phyloP scores from a whole-genome alignment of 495 filamentous ascomycete species.

The Elaphomyces granulatus region DNA sequence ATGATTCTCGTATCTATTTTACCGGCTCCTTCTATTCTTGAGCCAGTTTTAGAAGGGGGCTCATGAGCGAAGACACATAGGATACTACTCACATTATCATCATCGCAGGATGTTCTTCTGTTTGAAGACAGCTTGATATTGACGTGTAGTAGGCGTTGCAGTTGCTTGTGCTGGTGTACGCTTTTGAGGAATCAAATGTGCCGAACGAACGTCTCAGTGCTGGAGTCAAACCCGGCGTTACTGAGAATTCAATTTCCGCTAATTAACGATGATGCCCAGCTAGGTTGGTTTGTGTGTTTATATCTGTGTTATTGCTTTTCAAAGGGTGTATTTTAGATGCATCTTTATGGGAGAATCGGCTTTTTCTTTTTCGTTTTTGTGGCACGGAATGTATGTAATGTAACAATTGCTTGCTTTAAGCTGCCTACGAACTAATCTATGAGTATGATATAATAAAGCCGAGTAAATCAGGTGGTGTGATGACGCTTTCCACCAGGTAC shows the following conservation, averaged over 20 bases:
- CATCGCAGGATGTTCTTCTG: background rate
- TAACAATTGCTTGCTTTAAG: too few relatives aligned
- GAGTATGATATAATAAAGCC: too few relatives aligned
- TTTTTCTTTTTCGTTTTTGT: too few relatives aligned
- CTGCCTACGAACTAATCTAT: too few relatives aligned
- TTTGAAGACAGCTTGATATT: background rate
- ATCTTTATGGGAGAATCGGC: background rate
- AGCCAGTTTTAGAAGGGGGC: background rate
- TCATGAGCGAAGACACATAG: background rate
- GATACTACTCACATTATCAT: background rate
- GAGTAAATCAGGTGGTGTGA: too few relatives aligned
- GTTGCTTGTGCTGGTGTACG: background rate
- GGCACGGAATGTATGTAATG: too few relatives aligned
- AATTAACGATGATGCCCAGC: background rate
- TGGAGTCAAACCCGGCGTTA: background rate
- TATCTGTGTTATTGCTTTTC: background rate
- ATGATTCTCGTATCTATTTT: conserved; percentile 2
- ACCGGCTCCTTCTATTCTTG: background rate
- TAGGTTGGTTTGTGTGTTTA: background rate
- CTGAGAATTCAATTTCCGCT: background rate
- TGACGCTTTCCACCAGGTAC: too few relatives aligned
- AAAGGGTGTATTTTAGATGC: background rate
- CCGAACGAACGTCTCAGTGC: background rate
- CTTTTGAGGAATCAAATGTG: background rate
- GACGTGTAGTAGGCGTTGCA: background rate